phyloP scores from a whole-genome alignment of 345 rosid species.

The Syzygium jambos region DNA sequence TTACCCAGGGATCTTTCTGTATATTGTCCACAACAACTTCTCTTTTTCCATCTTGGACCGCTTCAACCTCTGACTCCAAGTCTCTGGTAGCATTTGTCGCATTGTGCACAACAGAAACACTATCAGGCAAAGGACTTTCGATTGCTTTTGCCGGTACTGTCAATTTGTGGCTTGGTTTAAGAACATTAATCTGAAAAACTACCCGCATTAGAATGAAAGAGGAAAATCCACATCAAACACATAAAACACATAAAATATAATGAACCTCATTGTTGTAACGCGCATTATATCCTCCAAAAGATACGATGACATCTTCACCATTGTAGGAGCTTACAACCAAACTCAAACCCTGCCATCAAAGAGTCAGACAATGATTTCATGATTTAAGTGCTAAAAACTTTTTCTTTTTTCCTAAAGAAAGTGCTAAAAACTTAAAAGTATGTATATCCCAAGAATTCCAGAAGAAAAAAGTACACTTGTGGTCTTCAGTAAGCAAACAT shows the following conservation, averaged over 20 bases:
- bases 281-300: conserved; percentile 98
- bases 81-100: conserved; percentile 68
- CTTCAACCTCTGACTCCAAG: conserved; percentile 72
- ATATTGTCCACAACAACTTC: conserved; percentile 81
- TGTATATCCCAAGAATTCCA: background rate
- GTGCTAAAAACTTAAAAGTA: background rate
- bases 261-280: conserved; percentile 86
- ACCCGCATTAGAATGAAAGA: background rate
- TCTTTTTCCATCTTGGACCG: conserved; percentile 75
- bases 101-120: conserved; percentile 68
- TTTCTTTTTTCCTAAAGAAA: background rate
- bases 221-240: background rate
- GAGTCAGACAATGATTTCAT: background rate
- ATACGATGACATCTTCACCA: conserved; percentile 83
- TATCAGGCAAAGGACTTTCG: conserved; percentile 54
- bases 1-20: conserved; percentile 51
- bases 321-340: conserved; percentile 68
- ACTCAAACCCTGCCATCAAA: conserved; percentile 69
- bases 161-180: conserved; percentile 92
- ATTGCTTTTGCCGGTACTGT: conserved; percentile 61
- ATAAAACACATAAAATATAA: background rate
- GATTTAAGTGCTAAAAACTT: background rate
- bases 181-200: conserved; percentile 59
- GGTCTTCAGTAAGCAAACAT: background rate
- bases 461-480: background rate